These are phyloP conservation scores for Fusarium keratoplasticum DNA, from an alignment of 2,329 filamentous ascomycete species.

Conservation along the genomic window DNA sequence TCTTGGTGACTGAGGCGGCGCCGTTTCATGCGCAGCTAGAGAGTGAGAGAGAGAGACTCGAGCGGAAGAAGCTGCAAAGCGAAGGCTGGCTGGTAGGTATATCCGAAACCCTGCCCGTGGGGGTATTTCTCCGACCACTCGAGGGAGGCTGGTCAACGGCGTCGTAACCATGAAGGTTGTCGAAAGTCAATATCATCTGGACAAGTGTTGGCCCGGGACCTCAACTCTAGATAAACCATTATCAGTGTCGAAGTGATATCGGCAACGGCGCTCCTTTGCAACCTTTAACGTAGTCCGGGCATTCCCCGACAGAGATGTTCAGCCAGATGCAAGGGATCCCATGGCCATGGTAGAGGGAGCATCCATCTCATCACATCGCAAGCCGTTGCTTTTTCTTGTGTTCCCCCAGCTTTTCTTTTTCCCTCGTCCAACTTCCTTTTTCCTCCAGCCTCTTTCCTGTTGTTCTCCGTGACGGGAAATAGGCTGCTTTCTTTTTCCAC, in stretches of 20 bases:
- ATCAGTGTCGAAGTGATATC: not conserved
- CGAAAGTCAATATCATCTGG: not conserved
- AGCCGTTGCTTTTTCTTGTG: conserved; percentile 23
- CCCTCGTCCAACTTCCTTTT: not conserved
- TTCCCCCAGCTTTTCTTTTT: not conserved
- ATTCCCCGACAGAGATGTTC: conserved; percentile 1
- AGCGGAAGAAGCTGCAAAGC: not conserved
- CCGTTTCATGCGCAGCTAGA: conserved; percentile 1
- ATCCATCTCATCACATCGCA: not conserved
- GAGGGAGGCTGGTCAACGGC: not conserved
- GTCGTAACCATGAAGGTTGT: not conserved
- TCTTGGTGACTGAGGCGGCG: conserved; percentile 6
- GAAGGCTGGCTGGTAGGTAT: not conserved
- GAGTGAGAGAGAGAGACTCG: not conserved
- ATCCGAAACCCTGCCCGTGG: conserved; percentile 12
- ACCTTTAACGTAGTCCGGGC: not conserved
- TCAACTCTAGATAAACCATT: conserved; percentile 4
- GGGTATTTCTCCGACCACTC: conserved; percentile 1
- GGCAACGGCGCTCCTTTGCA: not conserved
- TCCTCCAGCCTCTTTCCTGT: not conserved
- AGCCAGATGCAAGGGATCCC: conserved; percentile 22
- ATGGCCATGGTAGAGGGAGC: not conserved
- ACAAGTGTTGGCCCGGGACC: not conserved
- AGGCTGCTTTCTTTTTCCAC: conserved; percentile 3
- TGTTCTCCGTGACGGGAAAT: not conserved